Percentiles rank a stretch among this genome's conserved stretches.
These are phyloP conservation scores for Jamesozyma rosinii DNA, from an alignment of 805 yeast genomes.

Conservation along the genomic window DNA sequence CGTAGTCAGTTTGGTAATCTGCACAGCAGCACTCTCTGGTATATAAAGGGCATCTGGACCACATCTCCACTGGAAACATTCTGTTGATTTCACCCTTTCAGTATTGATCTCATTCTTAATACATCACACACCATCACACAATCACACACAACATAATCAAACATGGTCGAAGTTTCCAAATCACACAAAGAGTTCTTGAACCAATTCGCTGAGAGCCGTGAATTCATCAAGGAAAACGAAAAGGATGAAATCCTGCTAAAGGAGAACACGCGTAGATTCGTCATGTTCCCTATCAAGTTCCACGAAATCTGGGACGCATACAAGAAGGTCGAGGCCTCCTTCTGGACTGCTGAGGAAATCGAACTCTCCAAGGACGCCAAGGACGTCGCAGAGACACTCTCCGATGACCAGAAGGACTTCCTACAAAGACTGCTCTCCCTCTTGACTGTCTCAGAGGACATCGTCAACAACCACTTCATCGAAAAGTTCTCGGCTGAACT, in stretches of 20 bases:
- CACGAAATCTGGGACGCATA: slow-evolving; percentile 98
- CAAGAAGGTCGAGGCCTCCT: slow-evolving; percentile 96
- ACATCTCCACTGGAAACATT: neutral
- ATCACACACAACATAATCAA: neutral
- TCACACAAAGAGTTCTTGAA: slow-evolving; percentile 47
- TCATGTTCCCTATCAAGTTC: slow-evolving; percentile 90
- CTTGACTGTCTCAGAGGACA: slow-evolving; percentile 95
- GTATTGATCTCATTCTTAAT: neutral
- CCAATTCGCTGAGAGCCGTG: slow-evolving; percentile 57
- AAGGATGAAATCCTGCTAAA: slow-evolving; percentile 77
- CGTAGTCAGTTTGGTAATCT: too few species aligned
- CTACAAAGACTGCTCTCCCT: slow-evolving; percentile 88
- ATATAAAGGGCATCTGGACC: neutral
- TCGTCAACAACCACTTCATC: slow-evolving; percentile 90
- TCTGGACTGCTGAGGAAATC: slow-evolving; percentile 99
- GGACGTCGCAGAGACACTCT: slow-evolving; percentile 82
- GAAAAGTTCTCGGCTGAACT: slow-evolving; percentile 96
- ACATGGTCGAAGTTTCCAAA: slow-evolving; percentile 5
- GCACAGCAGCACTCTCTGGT: neutral
- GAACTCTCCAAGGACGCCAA: slow-evolving; percentile 80
- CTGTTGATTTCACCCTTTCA: too few species aligned
- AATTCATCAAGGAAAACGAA: slow-evolving; percentile 58
- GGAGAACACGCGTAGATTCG: slow-evolving; percentile 86
- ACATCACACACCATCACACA: neutral
- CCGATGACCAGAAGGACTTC: slow-evolving; percentile 83